phyloP scores from a whole-genome alignment of 257 asterid species.

The Solanum microdontum region DNA sequence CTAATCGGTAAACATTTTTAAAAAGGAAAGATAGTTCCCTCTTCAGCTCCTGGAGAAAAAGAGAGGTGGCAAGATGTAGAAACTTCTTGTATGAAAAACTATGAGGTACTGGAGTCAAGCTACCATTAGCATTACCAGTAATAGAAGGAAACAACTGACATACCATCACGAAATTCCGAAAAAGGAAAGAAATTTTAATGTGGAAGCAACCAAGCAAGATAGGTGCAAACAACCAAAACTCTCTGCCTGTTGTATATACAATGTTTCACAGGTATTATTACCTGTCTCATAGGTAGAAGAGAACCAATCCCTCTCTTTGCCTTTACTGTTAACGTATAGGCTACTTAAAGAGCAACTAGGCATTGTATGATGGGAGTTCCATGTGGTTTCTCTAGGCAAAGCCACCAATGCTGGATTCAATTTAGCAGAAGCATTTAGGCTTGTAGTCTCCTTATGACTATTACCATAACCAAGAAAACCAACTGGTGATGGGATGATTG shows the following conservation, averaged over 20 bases:
- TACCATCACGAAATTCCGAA: not conserved
- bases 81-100: slow-evolving; percentile 37
- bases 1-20: not conserved
- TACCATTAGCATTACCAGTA: slow-evolving; percentile 27
- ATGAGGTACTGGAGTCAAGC: slow-evolving; percentile 18
- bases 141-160: slow-evolving; percentile 1
- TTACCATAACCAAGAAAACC: slow-evolving; percentile 37
- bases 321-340: slow-evolving; percentile 14
- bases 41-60: not conserved
- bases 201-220: not conserved
- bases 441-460: slow-evolving; percentile 26
- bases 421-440: slow-evolving; percentile 20
- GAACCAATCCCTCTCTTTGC: slow-evolving; percentile 35
- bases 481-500: slow-evolving; percentile 17
- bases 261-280: slow-evolving; percentile 1
- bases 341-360: not conserved
- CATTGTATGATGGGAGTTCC: slow-evolving; percentile 8
- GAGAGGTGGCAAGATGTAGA: slow-evolving; percentile 16
- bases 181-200: not conserved
- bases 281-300: slow-evolving; percentile 48
- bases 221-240: not conserved
- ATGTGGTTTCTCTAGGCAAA: slow-evolving; percentile 15
- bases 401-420: slow-evolving; percentile 22
- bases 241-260: not conserved
- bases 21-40: not conserved